phyloP scores from a whole-genome alignment of 1,284 basidiomycete species.

The Dichomitus squalens region DNA sequence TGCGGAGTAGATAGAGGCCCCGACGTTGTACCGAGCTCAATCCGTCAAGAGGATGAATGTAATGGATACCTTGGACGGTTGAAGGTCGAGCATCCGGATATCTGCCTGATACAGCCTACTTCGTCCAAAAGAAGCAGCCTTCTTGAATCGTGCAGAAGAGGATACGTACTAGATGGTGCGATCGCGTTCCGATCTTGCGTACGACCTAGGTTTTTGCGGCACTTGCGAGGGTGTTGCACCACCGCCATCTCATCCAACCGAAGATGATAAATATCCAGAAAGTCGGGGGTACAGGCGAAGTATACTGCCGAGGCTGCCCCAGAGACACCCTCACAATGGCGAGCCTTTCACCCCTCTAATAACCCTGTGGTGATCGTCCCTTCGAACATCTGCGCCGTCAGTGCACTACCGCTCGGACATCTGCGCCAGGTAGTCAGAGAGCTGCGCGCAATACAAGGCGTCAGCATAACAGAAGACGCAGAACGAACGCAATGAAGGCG shows the following conservation, averaged over 20 bases:
- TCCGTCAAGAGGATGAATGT: background rate
- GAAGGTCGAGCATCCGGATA: background rate
- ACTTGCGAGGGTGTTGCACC: background rate
- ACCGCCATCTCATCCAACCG: background rate
- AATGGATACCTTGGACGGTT: too few relatives aligned
- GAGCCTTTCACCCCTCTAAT: constrained; percentile 5
- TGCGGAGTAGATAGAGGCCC: background rate
- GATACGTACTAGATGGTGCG: background rate
- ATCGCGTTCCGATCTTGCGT: background rate
- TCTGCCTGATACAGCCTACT: background rate
- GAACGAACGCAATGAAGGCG: constrained; percentile 26
- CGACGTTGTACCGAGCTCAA: constrained; percentile 18
- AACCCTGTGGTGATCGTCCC: background rate
- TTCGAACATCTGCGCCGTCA: background rate
- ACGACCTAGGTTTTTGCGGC: background rate
- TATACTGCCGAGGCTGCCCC: constrained; percentile 12
- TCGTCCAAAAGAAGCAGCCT: background rate
- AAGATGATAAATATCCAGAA: constrained; percentile 23
- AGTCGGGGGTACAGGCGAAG: constrained; percentile 9
- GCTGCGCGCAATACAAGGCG: constrained; percentile 38
- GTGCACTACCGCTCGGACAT: constrained; percentile 60
- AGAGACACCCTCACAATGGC: background rate
- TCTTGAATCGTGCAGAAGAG: background rate
- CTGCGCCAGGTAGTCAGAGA: constrained; percentile 78
- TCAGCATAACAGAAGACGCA: background rate